Conservation (phyloP, 306 rosid genomes). For the Pterocarpus macrocarpus region DNA sequence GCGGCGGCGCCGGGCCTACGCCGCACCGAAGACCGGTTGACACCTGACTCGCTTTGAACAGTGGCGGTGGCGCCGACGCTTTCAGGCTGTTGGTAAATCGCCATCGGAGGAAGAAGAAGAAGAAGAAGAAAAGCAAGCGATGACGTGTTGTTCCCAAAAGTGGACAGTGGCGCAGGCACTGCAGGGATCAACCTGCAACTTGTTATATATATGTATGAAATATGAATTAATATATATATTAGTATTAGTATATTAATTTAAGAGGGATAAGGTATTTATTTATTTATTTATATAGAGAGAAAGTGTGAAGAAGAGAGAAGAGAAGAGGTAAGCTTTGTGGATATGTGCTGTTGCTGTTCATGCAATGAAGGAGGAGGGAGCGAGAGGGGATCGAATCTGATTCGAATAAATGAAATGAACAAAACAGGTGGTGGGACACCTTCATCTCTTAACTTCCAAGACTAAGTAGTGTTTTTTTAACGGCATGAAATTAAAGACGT, state of each 20-base stretch:
- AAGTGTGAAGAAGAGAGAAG: neutral
- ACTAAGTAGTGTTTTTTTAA: neutral
- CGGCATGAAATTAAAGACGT: neutral
- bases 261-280: neutral
- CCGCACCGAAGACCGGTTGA: constrained; percentile 53
- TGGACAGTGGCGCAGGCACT: no score
- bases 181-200: no score
- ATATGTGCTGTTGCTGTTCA: neutral
- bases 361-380: neutral
- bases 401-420: neutral
- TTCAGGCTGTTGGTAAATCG: constrained; percentile 59
- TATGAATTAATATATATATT: no score
- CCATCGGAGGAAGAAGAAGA: constrained; percentile 56
- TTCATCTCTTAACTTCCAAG: neutral
- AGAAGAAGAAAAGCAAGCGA: neutral
- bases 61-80: constrained; percentile 32
- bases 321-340: neutral
- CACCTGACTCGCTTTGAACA: constrained; percentile 44
- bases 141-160: neutral
- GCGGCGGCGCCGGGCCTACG: constrained; percentile 51
- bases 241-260: neutral
- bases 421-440: constrained; percentile 7
- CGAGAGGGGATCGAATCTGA: constrained; percentile 16
- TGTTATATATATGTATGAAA: no score
- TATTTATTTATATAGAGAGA: neutral